Percentiles rank a stretch among this genome's conserved stretches.
Evolutionary conservation across 2,329 filamentous ascomycete genomes (phyloP).

Genomic region (Xylaria sp.): DNA sequence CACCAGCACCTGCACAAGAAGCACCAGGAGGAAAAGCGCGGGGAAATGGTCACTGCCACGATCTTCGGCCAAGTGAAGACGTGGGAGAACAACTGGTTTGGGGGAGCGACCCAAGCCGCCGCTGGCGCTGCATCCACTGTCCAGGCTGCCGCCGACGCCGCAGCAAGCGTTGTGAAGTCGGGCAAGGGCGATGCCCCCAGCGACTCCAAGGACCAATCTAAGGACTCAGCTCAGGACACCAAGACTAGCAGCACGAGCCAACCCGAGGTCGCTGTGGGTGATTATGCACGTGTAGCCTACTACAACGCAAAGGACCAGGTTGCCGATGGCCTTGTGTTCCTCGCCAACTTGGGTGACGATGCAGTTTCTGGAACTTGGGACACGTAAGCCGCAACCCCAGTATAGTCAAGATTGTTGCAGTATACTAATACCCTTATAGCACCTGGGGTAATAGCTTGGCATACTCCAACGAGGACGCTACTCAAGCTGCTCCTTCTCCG

Average conservation of each 20-base stretch:
- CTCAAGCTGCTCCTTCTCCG: slow-evolving; percentile 42
- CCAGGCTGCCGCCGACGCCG: slow-evolving; percentile 9
- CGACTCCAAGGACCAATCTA: slow-evolving; percentile 4
- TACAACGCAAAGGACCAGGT: slow-evolving; percentile 46
- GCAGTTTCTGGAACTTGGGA: slow-evolving; percentile 46
- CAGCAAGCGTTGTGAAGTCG: slow-evolving; percentile 17
- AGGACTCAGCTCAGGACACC: too few species aligned
- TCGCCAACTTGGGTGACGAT: slow-evolving; percentile 51
- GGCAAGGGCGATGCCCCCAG: slow-evolving; percentile 17
- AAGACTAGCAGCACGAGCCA: neutral
- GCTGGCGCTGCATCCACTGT: neutral
- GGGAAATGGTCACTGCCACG: slow-evolving; percentile 56
- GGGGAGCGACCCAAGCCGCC: slow-evolving; percentile 33
- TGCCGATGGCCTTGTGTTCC: slow-evolving; percentile 50
- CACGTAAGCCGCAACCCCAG: slow-evolving; percentile 39
- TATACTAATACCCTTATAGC: slow-evolving; percentile 31
- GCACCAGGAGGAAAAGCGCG: slow-evolving; percentile 50
- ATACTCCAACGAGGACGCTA: slow-evolving; percentile 48
- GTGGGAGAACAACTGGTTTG: slow-evolving; percentile 61
- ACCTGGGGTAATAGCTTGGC: slow-evolving; percentile 50
- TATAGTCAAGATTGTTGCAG: neutral
- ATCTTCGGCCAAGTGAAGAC: slow-evolving; percentile 61
- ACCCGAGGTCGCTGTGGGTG: slow-evolving; percentile 27
- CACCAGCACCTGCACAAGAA: slow-evolving; percentile 57
- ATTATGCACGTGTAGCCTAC: slow-evolving; percentile 49